Evolutionary conservation across 2,329 filamentous ascomycete species (phyloP).

Genomic region (Ceratocystis destructans): DNA sequence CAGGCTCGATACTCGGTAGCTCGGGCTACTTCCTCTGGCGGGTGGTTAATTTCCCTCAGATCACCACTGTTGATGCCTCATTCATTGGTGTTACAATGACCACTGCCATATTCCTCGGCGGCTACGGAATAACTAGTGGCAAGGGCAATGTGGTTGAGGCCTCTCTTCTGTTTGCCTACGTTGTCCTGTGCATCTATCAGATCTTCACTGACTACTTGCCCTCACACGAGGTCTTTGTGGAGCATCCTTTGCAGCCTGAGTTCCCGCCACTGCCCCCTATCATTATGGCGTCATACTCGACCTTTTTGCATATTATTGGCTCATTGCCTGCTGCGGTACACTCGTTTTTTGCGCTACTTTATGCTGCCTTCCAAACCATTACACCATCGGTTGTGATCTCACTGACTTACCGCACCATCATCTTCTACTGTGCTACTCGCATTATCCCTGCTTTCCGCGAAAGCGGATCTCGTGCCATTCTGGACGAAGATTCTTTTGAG

Average conservation of each 20-base stretch:
- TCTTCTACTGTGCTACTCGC: conserved; percentile 86
- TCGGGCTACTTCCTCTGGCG: conserved; percentile 94
- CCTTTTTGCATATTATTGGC: conserved; percentile 69
- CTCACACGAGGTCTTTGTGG: conserved; percentile 42
- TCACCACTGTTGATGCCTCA: conserved; percentile 81
- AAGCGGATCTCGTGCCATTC: conserved; percentile 66
- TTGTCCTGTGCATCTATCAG: conserved; percentile 97
- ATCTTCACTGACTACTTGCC: conserved; percentile 98
- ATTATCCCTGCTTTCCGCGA: conserved; percentile 92
- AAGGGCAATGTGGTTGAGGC: conserved; percentile 92
- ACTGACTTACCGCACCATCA: conserved; percentile 80
- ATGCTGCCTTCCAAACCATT: conserved; percentile 87
- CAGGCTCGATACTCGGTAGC: conserved; percentile 82
- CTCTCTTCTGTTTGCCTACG: conserved; percentile 87
- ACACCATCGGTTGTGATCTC: conserved; percentile 94
- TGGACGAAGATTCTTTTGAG: conserved; percentile 72
- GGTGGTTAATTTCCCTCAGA: conserved; percentile 82
- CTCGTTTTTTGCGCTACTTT: conserved; percentile 71
- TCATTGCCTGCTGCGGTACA: conserved; percentile 72
- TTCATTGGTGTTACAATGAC: conserved; percentile 88
- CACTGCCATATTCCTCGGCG: conserved; percentile 80
- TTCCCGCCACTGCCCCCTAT: conserved; percentile 94
- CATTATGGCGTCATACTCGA: conserved; percentile 96
- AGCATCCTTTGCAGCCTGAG: conserved; percentile 52
- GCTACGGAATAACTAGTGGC: conserved; percentile 86